Base-by-base conservation (phyloP, 768 basidiomycete species). In the Infundibulicybe gibba region DNA sequence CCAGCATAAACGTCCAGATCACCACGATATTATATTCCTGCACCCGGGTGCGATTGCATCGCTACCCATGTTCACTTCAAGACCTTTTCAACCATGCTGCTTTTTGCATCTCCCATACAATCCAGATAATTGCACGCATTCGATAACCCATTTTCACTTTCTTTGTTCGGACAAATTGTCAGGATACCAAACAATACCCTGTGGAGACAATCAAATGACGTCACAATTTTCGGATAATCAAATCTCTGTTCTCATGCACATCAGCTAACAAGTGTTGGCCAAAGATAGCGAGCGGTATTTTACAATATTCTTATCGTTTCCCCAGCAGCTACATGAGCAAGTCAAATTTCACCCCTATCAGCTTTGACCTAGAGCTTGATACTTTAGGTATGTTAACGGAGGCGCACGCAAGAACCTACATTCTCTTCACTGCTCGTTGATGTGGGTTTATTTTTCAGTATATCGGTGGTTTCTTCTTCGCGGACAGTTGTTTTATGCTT, bases 1-100 rank as follows among this genome's bases (percentile, higher is more conserved):
- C 52, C 51, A 58, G 57, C 55, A 47, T 44, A 49, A 51, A 49
- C 45, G 45, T 41, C 16, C 32, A 21, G 38, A 13, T 12, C 21
- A 19, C 34, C 34, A 31, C 41, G 41, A 30, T 45, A 33, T 32
- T 44, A 32, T 30, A 45, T 47, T 21, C 34, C 49, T 30, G 37
- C 42, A 25, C 25, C 8, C 25, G 25, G 25, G 25, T 8, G 25
- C 25, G 25, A 25, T 25, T 25, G 25, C 25, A 25, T 25, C 25
- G 25, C 25, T 8, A 25, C 25, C 25, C 25, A 3, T 25, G 25
- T 8, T 25, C 25, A 25, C 25, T 8, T 25, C 25, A 8, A 8
- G 25, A 25, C 25, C 8, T 25, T 25, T 25, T 25, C 8, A n/a
- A n/a, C 8, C 25, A 8, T 25, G 25, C 25, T 25, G 25, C 25